Conservation (phyloP, 2,329 filamentous ascomycete genomes). For the Thielaviopsis ethacetica region DNA sequence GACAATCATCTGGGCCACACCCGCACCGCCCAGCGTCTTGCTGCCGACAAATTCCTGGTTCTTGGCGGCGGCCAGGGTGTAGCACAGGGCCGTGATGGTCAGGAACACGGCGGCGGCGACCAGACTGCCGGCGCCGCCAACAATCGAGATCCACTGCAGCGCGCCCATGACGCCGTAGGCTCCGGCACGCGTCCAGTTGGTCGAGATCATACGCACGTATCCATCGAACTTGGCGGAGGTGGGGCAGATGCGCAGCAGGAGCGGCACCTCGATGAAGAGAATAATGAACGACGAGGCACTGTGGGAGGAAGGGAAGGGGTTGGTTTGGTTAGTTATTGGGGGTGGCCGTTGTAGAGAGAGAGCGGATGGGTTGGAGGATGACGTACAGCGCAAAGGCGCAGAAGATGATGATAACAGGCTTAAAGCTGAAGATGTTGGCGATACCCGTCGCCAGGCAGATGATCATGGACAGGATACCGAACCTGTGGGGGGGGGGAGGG, state of each 20-base stretch:
- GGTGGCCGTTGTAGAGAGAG: not conserved
- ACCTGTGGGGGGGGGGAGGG: conserved; percentile 30
- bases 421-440: conserved; percentile 46
- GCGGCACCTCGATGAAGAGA: conserved; percentile 77
- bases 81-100: conserved; percentile 61
- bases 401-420: conserved; percentile 32
- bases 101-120: conserved; percentile 78
- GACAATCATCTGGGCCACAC: conserved; percentile 96
- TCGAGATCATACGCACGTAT: conserved; percentile 81
- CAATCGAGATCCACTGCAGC: conserved; percentile 71
- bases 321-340: not conserved
- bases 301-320: conserved; percentile 3
- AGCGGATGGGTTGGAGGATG: not conserved
- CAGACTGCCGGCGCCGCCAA: conserved; percentile 48
- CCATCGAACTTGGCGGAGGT: conserved; percentile 79
- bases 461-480: conserved; percentile 54
- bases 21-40: conserved; percentile 89
- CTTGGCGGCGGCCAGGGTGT: conserved; percentile 62
- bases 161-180: conserved; percentile 70
- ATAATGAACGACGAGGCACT: conserved; percentile 59
- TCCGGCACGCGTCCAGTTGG: conserved; percentile 89
- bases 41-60: conserved; percentile 77
- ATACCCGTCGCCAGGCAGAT: conserved; percentile 54
- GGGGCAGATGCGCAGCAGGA: conserved; percentile 93
- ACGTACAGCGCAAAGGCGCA: conserved; percentile 38